Percentiles rank a stretch among this genome's conserved stretches.
These are phyloP conservation scores for Aspergillus glaucus DNA, from an alignment of 2,329 filamentous ascomycete genomes.

Conservation along the genomic window DNA sequence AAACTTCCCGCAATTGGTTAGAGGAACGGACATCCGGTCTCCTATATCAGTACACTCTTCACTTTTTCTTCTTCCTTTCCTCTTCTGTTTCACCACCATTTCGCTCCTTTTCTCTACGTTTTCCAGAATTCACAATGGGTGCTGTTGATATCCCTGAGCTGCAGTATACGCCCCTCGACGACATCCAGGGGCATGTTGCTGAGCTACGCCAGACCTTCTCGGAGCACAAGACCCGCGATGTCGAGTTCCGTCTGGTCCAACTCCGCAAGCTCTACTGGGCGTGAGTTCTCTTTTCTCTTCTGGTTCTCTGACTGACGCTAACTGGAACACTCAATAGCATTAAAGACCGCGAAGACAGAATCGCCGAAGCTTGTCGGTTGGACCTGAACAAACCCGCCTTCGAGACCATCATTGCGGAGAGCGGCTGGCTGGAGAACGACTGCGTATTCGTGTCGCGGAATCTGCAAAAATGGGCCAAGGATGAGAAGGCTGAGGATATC, in stretches of 20 bases:
- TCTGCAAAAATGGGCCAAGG: constrained; percentile 73
- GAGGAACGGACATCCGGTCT: too few species aligned
- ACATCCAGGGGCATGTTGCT: constrained; percentile 57
- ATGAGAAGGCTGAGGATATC: constrained; percentile 69
- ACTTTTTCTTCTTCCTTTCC: too few species aligned
- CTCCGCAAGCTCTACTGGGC: constrained; percentile 95
- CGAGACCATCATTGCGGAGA: constrained; percentile 69
- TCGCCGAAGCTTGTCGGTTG: constrained; percentile 66
- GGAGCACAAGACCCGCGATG: constrained; percentile 71
- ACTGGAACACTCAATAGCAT: constrained; percentile 38
- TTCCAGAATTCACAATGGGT: constrained; percentile 23
- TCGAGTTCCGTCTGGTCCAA: constrained; percentile 77
- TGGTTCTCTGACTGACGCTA: neutral
- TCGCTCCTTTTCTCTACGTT: neutral
- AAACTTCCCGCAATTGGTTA: too few species aligned
- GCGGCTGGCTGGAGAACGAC: constrained; percentile 73
- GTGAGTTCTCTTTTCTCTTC: constrained; percentile 27
- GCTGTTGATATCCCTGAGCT: constrained; percentile 40
- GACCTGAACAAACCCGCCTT: constrained; percentile 74
- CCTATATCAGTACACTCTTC: too few species aligned
- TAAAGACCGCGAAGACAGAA: constrained; percentile 66
- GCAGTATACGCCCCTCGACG: constrained; percentile 57
- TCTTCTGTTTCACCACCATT: too few species aligned
- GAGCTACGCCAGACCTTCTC: constrained; percentile 63
- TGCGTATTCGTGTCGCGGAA: constrained; percentile 72